Evolutionary conservation across 768 basidiomycete genomes (phyloP), one percentile per base, ranked within the genome.

Genomic region (Pholiota conissans): DNA sequence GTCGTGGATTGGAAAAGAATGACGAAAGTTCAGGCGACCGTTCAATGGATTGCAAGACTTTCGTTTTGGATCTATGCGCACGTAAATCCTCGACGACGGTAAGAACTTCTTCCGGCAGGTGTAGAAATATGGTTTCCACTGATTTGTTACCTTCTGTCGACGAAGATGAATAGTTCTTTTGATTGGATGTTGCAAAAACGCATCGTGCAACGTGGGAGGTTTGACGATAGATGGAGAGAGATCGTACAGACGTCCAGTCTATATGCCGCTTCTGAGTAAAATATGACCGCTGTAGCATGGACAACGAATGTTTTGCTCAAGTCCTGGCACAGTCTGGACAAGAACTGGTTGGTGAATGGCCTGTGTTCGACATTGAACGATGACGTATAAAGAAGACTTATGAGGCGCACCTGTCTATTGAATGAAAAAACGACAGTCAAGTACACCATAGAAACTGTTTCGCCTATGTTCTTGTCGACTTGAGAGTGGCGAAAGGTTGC

Each of bases 241-340:
- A 67, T 65, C 53, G 56, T 52, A 57, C 51, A 37, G 67, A 61
- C 65, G 67, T 20, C 65, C 74, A 76, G 63, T 79, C 75, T 71
- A 82, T 70, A 74, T 78, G 77, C 72, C 74, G 79, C 74, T 80
- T 82, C 75, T 73, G 77, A 71, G 78, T 73, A 73, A 79, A 75
- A 67, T 78, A 71, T 68, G 75, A 79, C 75, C 81, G 82, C 83
- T 81, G 84, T 74, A 85, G 86, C 87, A 90, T 90, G 83, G 83
- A 85, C 85, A 84, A 80, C 77, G 79, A 78, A 79, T 62, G 34
- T 60, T 66, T 60, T 51, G 65, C 69, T 66, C 71, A 71, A 62
- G 18, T 45, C 22, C 22, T 39, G n/a, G 42, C 18, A 20, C 42
- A 32, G 48, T 20, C 48, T 11, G 28, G 2, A 24, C 28, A 49